Base-by-base conservation (phyloP, 805 yeast species). In the Saccharomycopsis guyanensis region DNA sequence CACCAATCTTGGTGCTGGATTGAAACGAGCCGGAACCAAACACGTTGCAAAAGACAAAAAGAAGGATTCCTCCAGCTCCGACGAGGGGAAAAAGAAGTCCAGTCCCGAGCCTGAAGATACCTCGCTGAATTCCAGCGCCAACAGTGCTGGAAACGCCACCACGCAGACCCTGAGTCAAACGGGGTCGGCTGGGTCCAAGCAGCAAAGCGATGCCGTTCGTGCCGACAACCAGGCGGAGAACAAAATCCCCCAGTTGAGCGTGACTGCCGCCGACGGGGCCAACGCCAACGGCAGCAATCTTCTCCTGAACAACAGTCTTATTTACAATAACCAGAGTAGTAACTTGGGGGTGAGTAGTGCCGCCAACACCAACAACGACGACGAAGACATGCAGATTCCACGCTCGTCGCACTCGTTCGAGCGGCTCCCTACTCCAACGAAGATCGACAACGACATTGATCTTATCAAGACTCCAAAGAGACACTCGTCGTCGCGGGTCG, bases 401-500 rank as follows among this genome's bases (percentile, higher is more conserved):
- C 62, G 68, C 39, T 64, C 72, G 7, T 68, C 78, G 32, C 76
- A 71, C 56, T 75, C 76, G 27, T 71, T 72, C 58, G 86, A 72
- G 58, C 70, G 75, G 56, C 64, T 78, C 46, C 75, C 78, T 5
- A 70, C 82, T 2, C 82, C 83, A 31, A 70, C 80, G 24, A 78
- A 77, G 58, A 85, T 83, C 55, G 79, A 69, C 37, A 71, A 75
- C 51, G 86, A 86, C 55, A 72, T 89, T 48, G 97, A 89, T 58
- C 73, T 89, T 55, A 82, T 89, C 43, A 74, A 80, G 60, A 74
- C 84, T 2, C 96, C 97, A 19, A 87, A 85, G 59, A 78, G 97
- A 60, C 97, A 91, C 62, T 83, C 91, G 43, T 85, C 95, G 24
- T 86, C 95, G 29, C 73, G 96, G 55, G 87, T 93, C 55, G 97